phyloP scores from a whole-genome alignment of 2,329 filamentous ascomycete genomes.

The Helicocarpus griseus region DNA sequence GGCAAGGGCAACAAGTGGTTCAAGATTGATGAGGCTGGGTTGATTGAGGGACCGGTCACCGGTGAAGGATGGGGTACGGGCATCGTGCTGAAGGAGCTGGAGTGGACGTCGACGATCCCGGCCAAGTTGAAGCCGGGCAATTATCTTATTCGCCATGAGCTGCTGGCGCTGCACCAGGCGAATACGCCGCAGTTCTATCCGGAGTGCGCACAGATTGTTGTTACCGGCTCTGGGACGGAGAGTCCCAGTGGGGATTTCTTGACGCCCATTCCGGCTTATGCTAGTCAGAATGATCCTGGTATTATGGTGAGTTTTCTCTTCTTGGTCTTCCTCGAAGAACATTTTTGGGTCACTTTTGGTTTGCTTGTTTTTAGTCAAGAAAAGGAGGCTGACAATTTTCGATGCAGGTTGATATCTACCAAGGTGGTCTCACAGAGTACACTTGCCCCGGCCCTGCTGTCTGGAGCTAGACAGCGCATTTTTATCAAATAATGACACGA shows the following conservation, averaged over 20 bases:
- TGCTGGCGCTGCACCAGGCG: slow-evolving; percentile 47
- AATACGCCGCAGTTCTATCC: slow-evolving; percentile 47
- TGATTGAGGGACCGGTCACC: slow-evolving; percentile 37
- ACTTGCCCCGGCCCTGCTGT: slow-evolving; percentile 40
- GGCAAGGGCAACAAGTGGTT: slow-evolving; percentile 48
- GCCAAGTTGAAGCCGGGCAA: slow-evolving; percentile 41
- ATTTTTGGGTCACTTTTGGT: too few species aligned
- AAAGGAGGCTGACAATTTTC: too few species aligned
- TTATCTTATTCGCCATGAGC: slow-evolving; percentile 49
- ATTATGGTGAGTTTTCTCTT: slow-evolving; percentile 24
- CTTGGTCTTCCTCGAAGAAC: not conserved
- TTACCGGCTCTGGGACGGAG: slow-evolving; percentile 41
- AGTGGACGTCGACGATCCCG: slow-evolving; percentile 45
- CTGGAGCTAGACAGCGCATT: too few species aligned
- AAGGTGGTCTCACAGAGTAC: slow-evolving; percentile 39
- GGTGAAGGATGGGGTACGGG: slow-evolving; percentile 42
- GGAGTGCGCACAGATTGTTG: slow-evolving; percentile 46
- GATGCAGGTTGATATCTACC: slow-evolving; percentile 37
- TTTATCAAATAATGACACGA: too few species aligned
- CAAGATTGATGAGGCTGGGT: slow-evolving; percentile 48
- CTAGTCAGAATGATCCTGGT: slow-evolving; percentile 19
- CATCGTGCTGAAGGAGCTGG: slow-evolving; percentile 34
- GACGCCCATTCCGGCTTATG: slow-evolving; percentile 33
- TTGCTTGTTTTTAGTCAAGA: too few species aligned
- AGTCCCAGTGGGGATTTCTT: slow-evolving; percentile 33